Evolutionary conservation across 2,329 filamentous ascomycete species (phyloP), one percentile per base, ranked within the genome.

Genomic region (Alternaria metachromatica): DNA sequence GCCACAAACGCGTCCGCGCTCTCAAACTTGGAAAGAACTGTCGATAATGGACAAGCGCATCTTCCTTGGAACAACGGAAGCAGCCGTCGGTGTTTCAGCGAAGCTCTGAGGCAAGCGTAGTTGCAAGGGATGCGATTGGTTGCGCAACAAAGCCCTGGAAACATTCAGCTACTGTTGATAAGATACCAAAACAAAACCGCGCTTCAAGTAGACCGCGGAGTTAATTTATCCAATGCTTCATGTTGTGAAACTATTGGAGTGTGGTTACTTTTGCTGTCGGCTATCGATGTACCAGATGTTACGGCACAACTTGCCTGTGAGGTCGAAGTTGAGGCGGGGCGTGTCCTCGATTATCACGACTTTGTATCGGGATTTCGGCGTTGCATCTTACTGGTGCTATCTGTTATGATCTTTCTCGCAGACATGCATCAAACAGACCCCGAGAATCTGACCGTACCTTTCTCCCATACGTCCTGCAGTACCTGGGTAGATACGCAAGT

Each of bases 1-100:
- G 6, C 51, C 55, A 1, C 23, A 55, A 21, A 11, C 26, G 12
- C 8, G 21, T 5, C 6, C 21, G 10, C 25, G n/a, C 10, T 10
- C 10, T 20, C 20, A 5, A 3, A 11, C 21, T 23, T 72, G 69
- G 68, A 60, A 46, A 20, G 58, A 65, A 1, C 11, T 26, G 6
- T 62, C 66, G 9, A 41, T 25, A 5, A 54, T 68, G 28, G 72
- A 75, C 20, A 74, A 67, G 51, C 53, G 18, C 20, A 69, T 75
- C 6, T 74, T 75, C 30, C 37, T 75, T 58, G 65, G 69, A 8
- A 46, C 41, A 2, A 28, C 43, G 8, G 21, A 33, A 13, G 33
- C 33, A 10, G 28, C 58, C 13, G 5, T 30, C 5, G 30, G 49
- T 5, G 44, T 41, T 12, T 57, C 60, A 3, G 60, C 62, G 12